Evolutionary conservation across 2,329 filamentous ascomycete genomes (phyloP), one percentile per base, ranked within the genome.

Genomic region (Bretziella fagacearum): DNA sequence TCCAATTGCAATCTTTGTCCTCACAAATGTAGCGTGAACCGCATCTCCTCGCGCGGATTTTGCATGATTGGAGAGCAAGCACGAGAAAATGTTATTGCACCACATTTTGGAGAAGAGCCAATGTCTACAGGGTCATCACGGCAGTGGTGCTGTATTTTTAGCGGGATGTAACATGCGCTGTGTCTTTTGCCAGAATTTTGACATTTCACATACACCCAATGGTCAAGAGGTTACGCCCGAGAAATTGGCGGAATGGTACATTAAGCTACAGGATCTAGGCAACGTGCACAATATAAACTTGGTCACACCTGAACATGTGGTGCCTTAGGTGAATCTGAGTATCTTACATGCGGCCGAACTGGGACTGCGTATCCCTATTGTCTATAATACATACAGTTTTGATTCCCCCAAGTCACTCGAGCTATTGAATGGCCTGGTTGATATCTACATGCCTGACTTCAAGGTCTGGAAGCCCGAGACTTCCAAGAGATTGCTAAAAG

Each of bases 401-500:
- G 84, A 93, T 61, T 84, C 79, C 1, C 63, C 80, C 0, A 77
- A 75, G 2, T 85, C 79, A 1, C 65, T 93, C 1, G 62, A 75
- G 50, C 66, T 91, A 6, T 70, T 93, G 55, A 78, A 91, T 54
- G 84, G 84, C 0, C 64, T 93, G 23, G 75, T 91, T 0, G 84
- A 91, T 58, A 85, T 93, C 37, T 93, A 91, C 58, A 66, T 93
- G n/a, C 80, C 84, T 0, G 84, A 93, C 58, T 91, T 91, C 66
- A 91, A 93, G 60, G 75, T 87, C 7, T 91, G 82, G 83, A 72
- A 72, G 23, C 60, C 68, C 1, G 64, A 60, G 18, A 79, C 81
- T 1, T 80, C 80, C 17, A 79, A 72, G 55, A 68, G 83, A 8
- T 63, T 91, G 25, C 68, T 91, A 29, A 93, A 93, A 59, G 80